phyloP scores from a whole-genome alignment of 371 early-diverging fungal species.

The Apophysomyces sp. region DNA sequence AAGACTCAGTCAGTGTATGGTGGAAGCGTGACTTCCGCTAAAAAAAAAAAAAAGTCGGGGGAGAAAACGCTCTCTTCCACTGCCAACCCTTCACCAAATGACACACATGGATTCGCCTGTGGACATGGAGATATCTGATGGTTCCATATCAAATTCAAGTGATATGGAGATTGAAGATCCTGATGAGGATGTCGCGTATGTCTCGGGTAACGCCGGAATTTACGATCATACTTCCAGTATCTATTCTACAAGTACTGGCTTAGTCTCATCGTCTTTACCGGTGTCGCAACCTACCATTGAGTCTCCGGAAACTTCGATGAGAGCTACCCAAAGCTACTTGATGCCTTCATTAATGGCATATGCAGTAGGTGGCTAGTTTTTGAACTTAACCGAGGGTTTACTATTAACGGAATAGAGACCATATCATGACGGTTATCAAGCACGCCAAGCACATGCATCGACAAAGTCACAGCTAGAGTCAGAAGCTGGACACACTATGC shows the following conservation, averaged over 20 bases:
- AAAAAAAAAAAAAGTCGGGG: background rate
- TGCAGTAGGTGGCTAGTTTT: background rate
- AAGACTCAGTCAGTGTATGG: background rate
- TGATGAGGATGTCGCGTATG: background rate
- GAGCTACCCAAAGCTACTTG: background rate
- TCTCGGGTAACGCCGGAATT: background rate
- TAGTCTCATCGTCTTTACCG: background rate
- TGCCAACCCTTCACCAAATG: background rate
- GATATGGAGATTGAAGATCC: slow-evolving; percentile 10
- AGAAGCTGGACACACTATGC: background rate
- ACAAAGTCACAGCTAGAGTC: background rate
- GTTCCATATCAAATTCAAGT: slow-evolving; percentile 6
- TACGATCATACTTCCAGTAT: background rate
- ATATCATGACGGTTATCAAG: background rate
- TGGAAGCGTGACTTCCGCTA: background rate
- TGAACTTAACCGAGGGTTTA: background rate
- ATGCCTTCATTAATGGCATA: background rate
- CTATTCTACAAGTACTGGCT: background rate
- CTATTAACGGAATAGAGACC: slow-evolving; percentile 2
- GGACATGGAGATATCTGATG: slow-evolving; percentile 23
- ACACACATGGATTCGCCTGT: slow-evolving; percentile 2
- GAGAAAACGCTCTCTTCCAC: background rate
- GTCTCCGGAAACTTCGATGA: background rate
- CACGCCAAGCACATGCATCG: background rate
- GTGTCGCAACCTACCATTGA: background rate